These are phyloP conservation scores for Ascochyta pisi DNA, from an alignment of 2,329 filamentous ascomycete species.

Conservation along the genomic window DNA sequence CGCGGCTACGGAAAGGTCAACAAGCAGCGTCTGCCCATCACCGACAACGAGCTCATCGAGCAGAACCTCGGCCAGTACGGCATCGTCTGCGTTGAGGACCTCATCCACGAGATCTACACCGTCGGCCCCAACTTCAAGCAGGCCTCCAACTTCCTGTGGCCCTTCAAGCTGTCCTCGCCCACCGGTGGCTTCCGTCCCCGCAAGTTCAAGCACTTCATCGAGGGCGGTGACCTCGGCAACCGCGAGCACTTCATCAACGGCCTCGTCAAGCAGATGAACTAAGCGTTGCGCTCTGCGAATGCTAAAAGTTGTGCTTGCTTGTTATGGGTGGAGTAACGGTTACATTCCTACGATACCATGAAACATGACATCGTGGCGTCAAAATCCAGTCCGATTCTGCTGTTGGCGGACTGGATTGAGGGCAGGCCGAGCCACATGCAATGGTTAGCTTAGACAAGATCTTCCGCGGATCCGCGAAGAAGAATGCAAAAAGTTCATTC, in stretches of 20 bases:
- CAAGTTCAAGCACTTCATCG: conserved; percentile 99
- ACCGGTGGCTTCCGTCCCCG: conserved; percentile 93
- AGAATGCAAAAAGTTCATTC: conserved; percentile 33
- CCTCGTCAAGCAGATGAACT: conserved; percentile 99
- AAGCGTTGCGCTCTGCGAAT: conserved; percentile 46
- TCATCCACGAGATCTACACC: conserved; percentile 98
- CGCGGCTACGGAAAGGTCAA: conserved; percentile 98
- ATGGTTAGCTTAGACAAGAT: conserved; percentile 39
- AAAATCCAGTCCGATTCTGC: conserved; percentile 22
- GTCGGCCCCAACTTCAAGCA: conserved; percentile 99
- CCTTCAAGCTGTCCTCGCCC: conserved; percentile 99
- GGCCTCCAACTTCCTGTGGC: conserved; percentile 99
- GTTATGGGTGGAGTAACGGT: conserved; percentile 39
- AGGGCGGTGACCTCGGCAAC: conserved; percentile 99
- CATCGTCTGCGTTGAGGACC: conserved; percentile 98
- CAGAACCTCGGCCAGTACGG: conserved; percentile 89
- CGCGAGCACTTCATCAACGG: conserved; percentile 98
- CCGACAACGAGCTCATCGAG: conserved; percentile 98
- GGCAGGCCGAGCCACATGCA: conserved; percentile 41
- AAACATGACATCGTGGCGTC: conserved; percentile 31
- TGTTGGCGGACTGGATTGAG: conserved; percentile 22
- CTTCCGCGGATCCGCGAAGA: conserved; percentile 32
- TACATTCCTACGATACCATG: conserved; percentile 38
- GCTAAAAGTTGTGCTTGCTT: conserved; percentile 26
- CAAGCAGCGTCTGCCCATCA: conserved; percentile 96